A percentile compares a stretch with the other conserved stretches of the same genome.
These are phyloP conservation scores for Globisporangium nodosum DNA, from an alignment of 352 stramenopile species.

Conservation along the genomic window DNA sequence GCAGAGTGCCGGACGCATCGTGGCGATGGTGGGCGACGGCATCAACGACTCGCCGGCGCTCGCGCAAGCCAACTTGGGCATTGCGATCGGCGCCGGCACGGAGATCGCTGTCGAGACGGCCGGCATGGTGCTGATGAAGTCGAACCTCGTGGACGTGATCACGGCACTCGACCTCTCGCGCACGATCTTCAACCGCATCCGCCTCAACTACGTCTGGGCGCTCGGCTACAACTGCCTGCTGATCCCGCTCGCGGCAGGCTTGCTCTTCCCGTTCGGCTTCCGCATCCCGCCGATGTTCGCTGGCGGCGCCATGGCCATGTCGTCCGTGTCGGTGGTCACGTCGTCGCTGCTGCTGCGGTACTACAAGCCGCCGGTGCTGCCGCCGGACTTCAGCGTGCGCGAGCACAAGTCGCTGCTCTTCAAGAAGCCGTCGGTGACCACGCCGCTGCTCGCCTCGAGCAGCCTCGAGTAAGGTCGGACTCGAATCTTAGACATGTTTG, in stretches of 20 bases:
- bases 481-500: too few species aligned
- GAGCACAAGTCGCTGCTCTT: slow-evolving; percentile 79
- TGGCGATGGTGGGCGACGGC: slow-evolving; percentile 97
- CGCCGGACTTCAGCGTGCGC: slow-evolving; percentile 45
- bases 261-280: slow-evolving; percentile 94
- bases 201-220: slow-evolving; percentile 97
- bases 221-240: slow-evolving; percentile 97
- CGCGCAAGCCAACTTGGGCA: slow-evolving; percentile 95
- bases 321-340: slow-evolving; percentile 94
- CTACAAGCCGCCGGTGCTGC: slow-evolving; percentile 82
- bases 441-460: slow-evolving; percentile 66
- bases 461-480: slow-evolving; percentile 25
- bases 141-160: slow-evolving; percentile 92
- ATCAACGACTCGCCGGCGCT: slow-evolving; percentile 99
- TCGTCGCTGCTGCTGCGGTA: slow-evolving; percentile 92
- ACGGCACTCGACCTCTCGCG: slow-evolving; percentile 94
- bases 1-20: slow-evolving; percentile 79
- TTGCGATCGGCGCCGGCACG: slow-evolving; percentile 93
- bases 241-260: slow-evolving; percentile 95
- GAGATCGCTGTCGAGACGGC: slow-evolving; percentile 98
- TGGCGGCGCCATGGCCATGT: slow-evolving; percentile 95
- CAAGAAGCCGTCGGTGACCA: slow-evolving; percentile 73
- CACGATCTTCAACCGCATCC: slow-evolving; percentile 95
- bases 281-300: slow-evolving; percentile 95
- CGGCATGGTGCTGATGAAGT: slow-evolving; percentile 91